These are phyloP conservation scores for Fonsecaea erecta DNA, from an alignment of 2,329 filamentous ascomycete genomes.

Conservation along the genomic window DNA sequence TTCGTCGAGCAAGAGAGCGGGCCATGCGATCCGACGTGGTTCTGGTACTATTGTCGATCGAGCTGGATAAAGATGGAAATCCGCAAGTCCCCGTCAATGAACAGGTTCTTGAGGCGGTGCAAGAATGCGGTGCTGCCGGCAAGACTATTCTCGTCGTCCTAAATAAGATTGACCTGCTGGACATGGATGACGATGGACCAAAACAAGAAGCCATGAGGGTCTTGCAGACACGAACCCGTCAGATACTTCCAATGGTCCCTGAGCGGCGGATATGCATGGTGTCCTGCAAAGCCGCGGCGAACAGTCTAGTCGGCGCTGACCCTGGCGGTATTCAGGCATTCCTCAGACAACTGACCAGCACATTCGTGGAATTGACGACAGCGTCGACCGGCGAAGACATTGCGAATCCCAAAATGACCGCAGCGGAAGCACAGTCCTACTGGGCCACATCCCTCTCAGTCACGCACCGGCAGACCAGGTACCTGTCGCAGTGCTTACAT, in stretches of 20 bases:
- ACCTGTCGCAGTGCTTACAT: constrained; percentile 72
- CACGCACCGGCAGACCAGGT: constrained; percentile 83
- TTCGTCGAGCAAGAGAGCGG: constrained; percentile 79
- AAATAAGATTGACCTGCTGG: constrained; percentile 64
- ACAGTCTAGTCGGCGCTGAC: constrained; percentile 18
- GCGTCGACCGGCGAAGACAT: constrained; percentile 45
- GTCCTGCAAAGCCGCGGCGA: constrained; percentile 69
- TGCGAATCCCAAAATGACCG: constrained; percentile 40
- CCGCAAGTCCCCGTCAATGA: constrained; percentile 52
- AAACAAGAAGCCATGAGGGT: constrained; percentile 18
- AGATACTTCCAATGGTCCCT: constrained; percentile 50
- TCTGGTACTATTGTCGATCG: constrained; percentile 77
- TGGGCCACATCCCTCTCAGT: constrained; percentile 87
- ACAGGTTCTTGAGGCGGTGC: constrained; percentile 61
- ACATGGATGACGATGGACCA: constrained; percentile 36
- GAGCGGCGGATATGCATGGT: constrained; percentile 62
- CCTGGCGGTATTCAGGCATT: constrained; percentile 71
- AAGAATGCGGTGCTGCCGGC: constrained; percentile 54
- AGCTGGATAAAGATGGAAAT: constrained; percentile 49
- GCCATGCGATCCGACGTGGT: constrained; percentile 85
- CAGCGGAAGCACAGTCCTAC: constrained; percentile 40
- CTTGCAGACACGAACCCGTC: constrained; percentile 46
- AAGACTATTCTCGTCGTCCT: constrained; percentile 63
- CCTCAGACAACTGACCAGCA: constrained; percentile 66
- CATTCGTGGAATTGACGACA: constrained; percentile 73